Evolutionary conservation across 495 filamentous ascomycete genomes (phyloP), one percentile per base, ranked within the genome.

Genomic region (Neurospora sp.): DNA sequence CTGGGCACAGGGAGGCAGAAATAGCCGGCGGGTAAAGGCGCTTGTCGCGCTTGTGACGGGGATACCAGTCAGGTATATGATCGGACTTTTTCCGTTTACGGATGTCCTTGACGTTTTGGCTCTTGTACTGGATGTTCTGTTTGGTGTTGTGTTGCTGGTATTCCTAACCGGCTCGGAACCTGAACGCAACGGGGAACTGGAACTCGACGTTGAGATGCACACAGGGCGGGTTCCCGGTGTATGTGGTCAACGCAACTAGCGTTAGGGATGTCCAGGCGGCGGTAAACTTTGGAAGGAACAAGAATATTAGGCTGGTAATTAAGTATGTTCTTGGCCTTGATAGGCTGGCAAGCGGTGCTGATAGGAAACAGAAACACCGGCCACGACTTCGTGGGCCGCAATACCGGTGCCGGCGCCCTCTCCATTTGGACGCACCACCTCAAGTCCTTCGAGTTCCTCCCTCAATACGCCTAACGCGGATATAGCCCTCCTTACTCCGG

Each of bases 311-410:
- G 46, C 80, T 93, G 5, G 82, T 90, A 0, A 83, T 91, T 72
- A 91, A 31, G 27, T 31, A 31, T 2, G n/a, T n/a, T n/a, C n/a
- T n/a, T n/a, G n/a, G n/a, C n/a, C n/a, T n/a, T n/a, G n/a, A n/a
- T n/a, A n/a, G n/a, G n/a, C n/a, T n/a, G n/a, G n/a, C n/a, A n/a
- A n/a, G n/a, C n/a, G n/a, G n/a, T n/a, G n/a, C n/a, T n/a, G n/a
- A n/a, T n/a, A n/a, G 5, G 35, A 60, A 37, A 38, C 71, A 90
- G 90, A 81, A 92, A 90, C 75, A 91, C 90, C 3, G 90, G 91
- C 18, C 90, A 92, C 77, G 90, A 92, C 77, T 90, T 87, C 75
- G 80, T 79, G 18, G 89, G 88, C 40, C 87, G 88, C 75, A 86
- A 78, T 2, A 74, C 77, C 0, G 86, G 88, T 39, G 84, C 85